phyloP scores from a whole-genome alignment of 768 basidiomycete genomes.

The Naganishia vaughanmartiniae region DNA sequence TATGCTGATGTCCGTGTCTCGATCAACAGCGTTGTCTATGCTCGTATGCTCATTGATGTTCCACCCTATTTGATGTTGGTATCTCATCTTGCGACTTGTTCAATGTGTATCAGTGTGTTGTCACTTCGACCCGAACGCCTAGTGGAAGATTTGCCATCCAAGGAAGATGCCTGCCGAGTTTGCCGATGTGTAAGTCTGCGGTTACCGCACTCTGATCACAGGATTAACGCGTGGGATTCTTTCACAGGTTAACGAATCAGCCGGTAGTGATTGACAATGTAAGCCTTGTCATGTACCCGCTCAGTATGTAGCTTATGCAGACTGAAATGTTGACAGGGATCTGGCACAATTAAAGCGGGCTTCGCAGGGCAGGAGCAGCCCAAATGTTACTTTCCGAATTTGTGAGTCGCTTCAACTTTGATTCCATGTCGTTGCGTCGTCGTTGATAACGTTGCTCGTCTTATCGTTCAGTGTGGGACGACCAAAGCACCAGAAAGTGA shows the following conservation, averaged over 20 bases:
- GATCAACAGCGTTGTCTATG: neutral
- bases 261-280: conserved; percentile 99
- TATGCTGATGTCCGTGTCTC: neutral
- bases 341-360: conserved; percentile 96
- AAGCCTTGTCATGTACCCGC: conserved; percentile 44
- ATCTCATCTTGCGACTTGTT: neutral
- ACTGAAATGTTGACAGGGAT: conserved; percentile 64
- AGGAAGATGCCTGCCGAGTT: conserved; percentile 49
- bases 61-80: neutral
- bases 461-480: conserved; percentile 73
- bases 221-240: neutral
- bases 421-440: neutral
- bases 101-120: neutral
- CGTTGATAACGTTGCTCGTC: conserved; percentile 28
- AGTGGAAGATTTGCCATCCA: neutral
- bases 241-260: conserved; percentile 75
- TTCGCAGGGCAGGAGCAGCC: conserved; percentile 99
- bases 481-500: conserved; percentile 94
- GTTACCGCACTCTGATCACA: neutral
- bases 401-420: conserved; percentile 60
- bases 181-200: conserved; percentile 48
- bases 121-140: neutral
- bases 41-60: conserved; percentile 24
- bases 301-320: conserved; percentile 1
- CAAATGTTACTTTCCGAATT: conserved; percentile 98